Evolutionary conservation across 2,329 filamentous ascomycete species (phyloP).

Genomic region (Tolypocladium pustulatum): DNA sequence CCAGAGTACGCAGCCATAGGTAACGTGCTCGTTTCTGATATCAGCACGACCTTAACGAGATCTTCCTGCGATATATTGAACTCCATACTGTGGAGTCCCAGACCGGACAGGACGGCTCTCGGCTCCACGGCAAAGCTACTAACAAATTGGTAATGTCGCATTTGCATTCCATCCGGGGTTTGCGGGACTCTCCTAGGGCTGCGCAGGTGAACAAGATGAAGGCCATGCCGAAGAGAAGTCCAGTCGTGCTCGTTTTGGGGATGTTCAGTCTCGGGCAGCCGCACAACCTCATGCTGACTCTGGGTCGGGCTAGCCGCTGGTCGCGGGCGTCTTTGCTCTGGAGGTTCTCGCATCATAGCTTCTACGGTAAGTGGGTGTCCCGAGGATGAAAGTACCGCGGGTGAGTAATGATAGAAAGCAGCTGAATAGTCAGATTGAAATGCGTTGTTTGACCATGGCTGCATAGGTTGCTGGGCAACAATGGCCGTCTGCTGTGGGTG

Average conservation of each 20-base stretch:
- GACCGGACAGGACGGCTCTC: constrained; percentile 21
- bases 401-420: background rate
- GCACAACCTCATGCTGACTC: constrained; percentile 1
- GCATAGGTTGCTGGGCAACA: background rate
- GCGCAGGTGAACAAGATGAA: constrained; percentile 36
- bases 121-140: constrained; percentile 40
- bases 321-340: background rate
- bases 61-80: constrained; percentile 34
- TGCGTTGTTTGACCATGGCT: background rate
- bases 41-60: constrained; percentile 22
- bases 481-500: background rate
- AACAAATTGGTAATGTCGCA: constrained; percentile 47
- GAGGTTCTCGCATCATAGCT: background rate
- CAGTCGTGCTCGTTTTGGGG: constrained; percentile 30
- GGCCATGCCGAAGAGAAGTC: constrained; percentile 28
- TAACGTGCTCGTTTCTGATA: constrained; percentile 18
- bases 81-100: constrained; percentile 27
- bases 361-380: background rate
- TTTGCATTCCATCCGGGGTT: constrained; percentile 17
- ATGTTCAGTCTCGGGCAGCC: constrained; percentile 20
- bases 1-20: constrained; percentile 30
- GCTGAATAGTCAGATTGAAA: background rate
- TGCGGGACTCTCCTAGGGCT: constrained; percentile 34
- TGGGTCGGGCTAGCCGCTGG: background rate
- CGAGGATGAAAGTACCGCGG: background rate